phyloP scores from a whole-genome alignment of 805 yeast species.

The Yamadazyma endophytica region DNA sequence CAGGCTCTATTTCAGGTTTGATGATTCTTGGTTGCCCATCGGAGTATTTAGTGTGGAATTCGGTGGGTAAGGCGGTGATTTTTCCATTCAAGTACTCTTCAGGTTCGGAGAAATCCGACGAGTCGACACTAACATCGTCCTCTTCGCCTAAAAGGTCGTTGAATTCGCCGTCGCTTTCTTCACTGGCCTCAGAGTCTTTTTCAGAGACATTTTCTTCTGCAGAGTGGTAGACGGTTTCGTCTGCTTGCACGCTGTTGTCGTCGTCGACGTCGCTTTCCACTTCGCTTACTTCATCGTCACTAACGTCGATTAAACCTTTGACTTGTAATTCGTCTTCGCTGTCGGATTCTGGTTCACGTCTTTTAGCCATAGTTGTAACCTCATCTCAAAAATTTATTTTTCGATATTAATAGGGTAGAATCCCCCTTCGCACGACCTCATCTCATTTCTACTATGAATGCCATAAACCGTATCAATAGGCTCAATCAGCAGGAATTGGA shows the following conservation, averaged over 20 bases:
- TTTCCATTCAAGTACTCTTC: conserved; percentile 48
- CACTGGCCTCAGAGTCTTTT: conserved; percentile 17
- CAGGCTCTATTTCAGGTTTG: conserved; percentile 88
- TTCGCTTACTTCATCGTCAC: conserved; percentile 36
- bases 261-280: conserved; percentile 28
- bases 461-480: conserved; percentile 43
- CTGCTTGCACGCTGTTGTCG: conserved; percentile 8
- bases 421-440: neutral
- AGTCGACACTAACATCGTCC: conserved; percentile 39
- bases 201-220: conserved; percentile 20
- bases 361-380: conserved; percentile 7
- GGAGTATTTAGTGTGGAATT: conserved; percentile 47
- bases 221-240: conserved; percentile 13
- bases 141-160: conserved; percentile 57
- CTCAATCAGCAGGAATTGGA: conserved; percentile 67
- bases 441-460: conserved; percentile 32
- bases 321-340: conserved; percentile 27
- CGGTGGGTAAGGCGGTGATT: conserved; percentile 35
- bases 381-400: conserved; percentile 5
- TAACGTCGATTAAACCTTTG: conserved; percentile 39
- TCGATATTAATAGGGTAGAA: neutral
- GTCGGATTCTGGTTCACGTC: conserved; percentile 13
- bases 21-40: conserved; percentile 80
- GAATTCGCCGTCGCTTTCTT: conserved; percentile 60
- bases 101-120: conserved; percentile 48